These are phyloP conservation scores for Xanthoconium separans DNA, from an alignment of 1,284 basidiomycete species.

Conservation along the genomic window DNA sequence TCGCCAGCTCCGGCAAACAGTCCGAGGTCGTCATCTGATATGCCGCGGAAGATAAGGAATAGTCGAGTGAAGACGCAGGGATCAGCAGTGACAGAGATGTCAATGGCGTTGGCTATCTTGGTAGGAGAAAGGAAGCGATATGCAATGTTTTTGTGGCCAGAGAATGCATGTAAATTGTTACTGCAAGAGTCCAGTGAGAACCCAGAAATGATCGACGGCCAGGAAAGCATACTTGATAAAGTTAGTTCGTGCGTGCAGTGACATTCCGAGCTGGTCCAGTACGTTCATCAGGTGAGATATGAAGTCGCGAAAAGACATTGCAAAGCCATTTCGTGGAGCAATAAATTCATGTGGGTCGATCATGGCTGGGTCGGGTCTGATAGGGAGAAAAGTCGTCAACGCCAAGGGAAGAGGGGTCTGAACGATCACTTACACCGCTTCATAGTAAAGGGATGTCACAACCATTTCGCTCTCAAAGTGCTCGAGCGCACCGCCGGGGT, in stretches of 20 bases:
- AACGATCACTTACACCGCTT: constrained; percentile 58
- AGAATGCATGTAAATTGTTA: constrained; percentile 70
- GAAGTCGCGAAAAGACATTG: constrained; percentile 76
- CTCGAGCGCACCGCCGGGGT: constrained; percentile 77
- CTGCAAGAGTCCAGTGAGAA: constrained; percentile 36
- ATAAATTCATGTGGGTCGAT: constrained; percentile 74
- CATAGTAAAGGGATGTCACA: constrained; percentile 75
- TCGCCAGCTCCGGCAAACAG: constrained; percentile 75
- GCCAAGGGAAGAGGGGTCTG: background rate
- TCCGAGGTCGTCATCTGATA: constrained; percentile 74
- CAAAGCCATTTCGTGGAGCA: constrained; percentile 74
- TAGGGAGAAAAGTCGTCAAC: constrained; percentile 6
- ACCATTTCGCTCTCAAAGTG: constrained; percentile 78
- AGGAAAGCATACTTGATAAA: constrained; percentile 64
- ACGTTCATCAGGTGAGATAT: constrained; percentile 74
- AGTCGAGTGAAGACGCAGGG: constrained; percentile 79
- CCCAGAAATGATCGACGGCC: background rate
- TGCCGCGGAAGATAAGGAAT: constrained; percentile 78
- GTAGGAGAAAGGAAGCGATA: constrained; percentile 79
- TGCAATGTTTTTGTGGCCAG: constrained; percentile 76
- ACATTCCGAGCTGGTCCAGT: constrained; percentile 76
- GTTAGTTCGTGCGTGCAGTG: constrained; percentile 71
- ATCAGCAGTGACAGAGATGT: constrained; percentile 76
- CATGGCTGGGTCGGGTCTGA: constrained; percentile 69
- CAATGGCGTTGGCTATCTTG: constrained; percentile 77